phyloP scores from a whole-genome alignment of 2,329 filamentous ascomycete genomes.

The Podosphaera fusca region DNA sequence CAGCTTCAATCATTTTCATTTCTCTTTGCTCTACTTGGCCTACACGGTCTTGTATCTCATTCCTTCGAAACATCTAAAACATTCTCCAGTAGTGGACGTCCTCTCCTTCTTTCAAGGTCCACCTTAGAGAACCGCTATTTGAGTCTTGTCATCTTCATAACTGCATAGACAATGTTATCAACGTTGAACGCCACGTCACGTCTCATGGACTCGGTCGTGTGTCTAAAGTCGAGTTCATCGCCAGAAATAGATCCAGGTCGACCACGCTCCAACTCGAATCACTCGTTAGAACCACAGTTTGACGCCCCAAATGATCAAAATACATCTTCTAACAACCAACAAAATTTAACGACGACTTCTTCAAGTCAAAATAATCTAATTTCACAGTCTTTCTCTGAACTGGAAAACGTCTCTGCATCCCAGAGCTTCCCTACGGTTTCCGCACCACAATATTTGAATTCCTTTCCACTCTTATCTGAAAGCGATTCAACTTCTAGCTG shows the following conservation, averaged over 20 bases:
- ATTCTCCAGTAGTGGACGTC: neutral
- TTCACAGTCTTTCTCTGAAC: constrained; percentile 7
- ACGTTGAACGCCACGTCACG: neutral
- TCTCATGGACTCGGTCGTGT: constrained; percentile 4
- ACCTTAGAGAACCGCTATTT: neutral
- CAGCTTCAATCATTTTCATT: neutral
- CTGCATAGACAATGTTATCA: neutral
- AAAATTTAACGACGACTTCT: constrained; percentile 3
- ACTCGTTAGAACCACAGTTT: constrained; percentile 13
- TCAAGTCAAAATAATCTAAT: constrained; percentile 7
- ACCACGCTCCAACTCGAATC: constrained; percentile 14
- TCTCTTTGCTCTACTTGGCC: neutral
- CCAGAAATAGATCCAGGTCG: constrained; percentile 13
- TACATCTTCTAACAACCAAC: constrained; percentile 5
- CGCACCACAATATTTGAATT: constrained; percentile 10
- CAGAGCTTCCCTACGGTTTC: constrained; percentile 10
- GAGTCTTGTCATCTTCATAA: neutral
- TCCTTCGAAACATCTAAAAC: neutral
- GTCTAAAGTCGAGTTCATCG: constrained; percentile 12
- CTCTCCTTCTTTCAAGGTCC: neutral
- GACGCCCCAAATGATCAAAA: constrained; percentile 13
- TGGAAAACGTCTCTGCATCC: constrained; percentile 6
- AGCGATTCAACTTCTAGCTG: constrained; percentile 13
- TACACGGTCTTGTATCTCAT: neutral
- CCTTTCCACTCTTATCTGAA: constrained; percentile 13